Evolutionary conservation across 345 rosid genomes (phyloP), one percentile per base, ranked within the genome.

Genomic region (Dovyalis caffra): DNA sequence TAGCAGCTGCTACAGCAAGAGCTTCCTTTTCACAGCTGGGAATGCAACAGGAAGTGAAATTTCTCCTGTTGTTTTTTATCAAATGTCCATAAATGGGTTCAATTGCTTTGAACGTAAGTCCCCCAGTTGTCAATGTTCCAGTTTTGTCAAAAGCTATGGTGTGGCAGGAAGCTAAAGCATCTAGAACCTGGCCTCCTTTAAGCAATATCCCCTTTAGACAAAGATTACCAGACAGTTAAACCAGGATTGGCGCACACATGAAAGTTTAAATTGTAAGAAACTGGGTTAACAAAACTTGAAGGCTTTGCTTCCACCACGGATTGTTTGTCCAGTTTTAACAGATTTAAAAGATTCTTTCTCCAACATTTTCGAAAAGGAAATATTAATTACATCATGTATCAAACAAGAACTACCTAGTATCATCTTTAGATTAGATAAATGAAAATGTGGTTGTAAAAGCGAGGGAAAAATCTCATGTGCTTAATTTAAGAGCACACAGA

Each of bases 101-200:
- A 23, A 93, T 87, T 79, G 98, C 94, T 87, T 88, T 95, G 83
- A 92, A 91, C 84, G 79, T 83, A 73, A 95, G 99, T 66, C 99
- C 99, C 4, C 98, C 98, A 8, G 93, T 95, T 56, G 99, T 95
- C 86, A 95, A 83, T 69, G 99, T 95, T 81, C 99, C 99, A 32
- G 99, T 95, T 90, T 95, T 95, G 85, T 95, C 99, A 88, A 95
- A 95, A 49, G 98, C 99, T 88, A 93, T 77, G 53, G 94, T 88
- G 64, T 85, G 96, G 81, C 99, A 93, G 76, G 93, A 90, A 53
- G 99, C 90, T 28, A 95, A 87, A 74, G 98, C 99, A 84, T 95
- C 98, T 68, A 95, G 86, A 72, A 95, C 96, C 73, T 93, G 97
- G 61, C 89, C 99, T 82, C 98, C 99, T 87, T 90, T 95, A 60